Evolutionary conservation across 352 stramenopile species (phyloP), one percentile per base, ranked within the genome.

Genomic region (Globisporangium megalacanthum): DNA sequence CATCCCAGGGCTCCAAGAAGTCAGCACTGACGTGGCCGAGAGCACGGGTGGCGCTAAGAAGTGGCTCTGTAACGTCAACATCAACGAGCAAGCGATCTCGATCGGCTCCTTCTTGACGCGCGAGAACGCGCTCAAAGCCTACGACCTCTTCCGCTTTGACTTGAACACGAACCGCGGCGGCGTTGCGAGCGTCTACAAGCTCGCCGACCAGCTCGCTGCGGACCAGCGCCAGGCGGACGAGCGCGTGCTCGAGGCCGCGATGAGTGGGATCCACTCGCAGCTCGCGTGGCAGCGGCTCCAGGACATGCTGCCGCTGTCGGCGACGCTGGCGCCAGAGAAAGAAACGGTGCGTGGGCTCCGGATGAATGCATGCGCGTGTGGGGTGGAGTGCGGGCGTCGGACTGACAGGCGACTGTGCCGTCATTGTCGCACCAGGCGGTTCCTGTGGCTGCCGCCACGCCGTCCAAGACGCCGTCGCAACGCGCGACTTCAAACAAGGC

Each of bases 61-160:
- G 10, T 91, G 79, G 81, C 64, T 70, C 6, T 83, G 66, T 37
- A 88, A 83, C 60, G 25, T 91, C 46, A 72, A 74, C 37, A 33
- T 89, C 50, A 55, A 63, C 10, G 65, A 73, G 15, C 62, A 75
- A 19, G 54, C 66, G 46, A 64, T 81, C 52, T 74, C 72, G n/a
- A 66, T 84, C 15, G 73, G 69, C 9, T 58, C 56, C 14, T 71
- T 56, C 36, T 52, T 64, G 17, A 79, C 71, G 31, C 63, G 58
- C 48, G 65, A 77, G 35, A 66, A 72, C 22, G 76, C 78, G 9
- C 53, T 77, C 14, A 41, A 71, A n/a, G 66, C 60, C 9, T 91
- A 91, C 49, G 63, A 76, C 8, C n/a, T 69, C 50, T 65, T 74
- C 49, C 63, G 70, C 5, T 61, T 62, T 11, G 57, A 60, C 11